Evolutionary conservation across 495 filamentous ascomycete species (phyloP).

Genomic region (Xylaria scruposa): DNA sequence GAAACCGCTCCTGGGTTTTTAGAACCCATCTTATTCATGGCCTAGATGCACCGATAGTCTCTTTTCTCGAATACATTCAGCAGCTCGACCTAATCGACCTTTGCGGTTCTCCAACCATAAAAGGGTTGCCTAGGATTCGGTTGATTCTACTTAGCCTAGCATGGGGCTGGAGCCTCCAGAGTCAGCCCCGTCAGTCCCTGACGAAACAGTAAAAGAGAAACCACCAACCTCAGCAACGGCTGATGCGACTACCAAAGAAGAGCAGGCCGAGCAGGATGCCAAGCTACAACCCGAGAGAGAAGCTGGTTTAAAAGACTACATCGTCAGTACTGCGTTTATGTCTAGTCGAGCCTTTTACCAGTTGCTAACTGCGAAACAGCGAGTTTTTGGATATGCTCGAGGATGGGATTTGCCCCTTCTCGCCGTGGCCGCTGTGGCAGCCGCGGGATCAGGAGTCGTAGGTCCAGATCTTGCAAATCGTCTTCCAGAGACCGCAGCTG

Average conservation of each 20-base stretch:
- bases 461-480: slow-evolving; percentile 19
- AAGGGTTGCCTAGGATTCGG: not conserved
- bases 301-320: slow-evolving; percentile 49
- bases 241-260: slow-evolving; percentile 30
- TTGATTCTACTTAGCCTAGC: slow-evolving; percentile 5
- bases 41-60: not conserved
- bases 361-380: slow-evolving; percentile 33
- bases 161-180: slow-evolving; percentile 24
- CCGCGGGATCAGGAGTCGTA: slow-evolving; percentile 40
- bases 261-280: slow-evolving; percentile 36
- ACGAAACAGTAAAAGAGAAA: slow-evolving; percentile 23
- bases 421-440: slow-evolving; percentile 39
- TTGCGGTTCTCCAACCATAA: not conserved
- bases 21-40: not conserved
- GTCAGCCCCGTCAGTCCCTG: not conserved
- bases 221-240: slow-evolving; percentile 9
- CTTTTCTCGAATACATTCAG: not conserved
- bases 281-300: slow-evolving; percentile 50
- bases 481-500: not conserved
- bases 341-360: not conserved
- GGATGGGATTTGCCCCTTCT: slow-evolving; percentile 51
- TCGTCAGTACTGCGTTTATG: slow-evolving; percentile 31
- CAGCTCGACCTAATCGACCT: not conserved
- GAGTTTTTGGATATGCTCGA: slow-evolving; percentile 53
- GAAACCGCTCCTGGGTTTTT: not conserved